These are phyloP conservation scores for Microbotryomycetes sp. DNA, from an alignment of 1,284 basidiomycete genomes.

Conservation along the genomic window DNA sequence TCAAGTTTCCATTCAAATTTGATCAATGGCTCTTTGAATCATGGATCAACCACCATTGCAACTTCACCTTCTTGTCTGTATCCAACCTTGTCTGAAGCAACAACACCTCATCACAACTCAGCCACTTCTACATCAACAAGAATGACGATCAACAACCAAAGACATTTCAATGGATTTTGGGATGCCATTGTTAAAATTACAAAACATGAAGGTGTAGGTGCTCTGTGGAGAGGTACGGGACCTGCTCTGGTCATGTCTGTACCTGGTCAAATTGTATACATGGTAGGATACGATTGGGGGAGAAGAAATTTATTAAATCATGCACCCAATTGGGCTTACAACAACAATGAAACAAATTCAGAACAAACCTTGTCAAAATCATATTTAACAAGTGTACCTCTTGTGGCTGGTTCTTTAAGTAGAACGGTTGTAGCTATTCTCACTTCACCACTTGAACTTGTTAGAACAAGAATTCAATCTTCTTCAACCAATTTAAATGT, in stretches of 20 bases:
- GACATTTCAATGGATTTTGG: slow-evolving; percentile 29
- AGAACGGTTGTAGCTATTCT: slow-evolving; percentile 72
- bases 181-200: slow-evolving; percentile 34
- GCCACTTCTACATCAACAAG: not conserved
- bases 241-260: slow-evolving; percentile 72
- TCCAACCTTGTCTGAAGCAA: not conserved
- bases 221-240: slow-evolving; percentile 37
- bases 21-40: slow-evolving; percentile 2
- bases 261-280: slow-evolving; percentile 87
- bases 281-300: slow-evolving; percentile 91
- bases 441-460: slow-evolving; percentile 83
- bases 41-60: slow-evolving; percentile 1
- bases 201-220: slow-evolving; percentile 30
- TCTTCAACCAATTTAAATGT: slow-evolving; percentile 2
- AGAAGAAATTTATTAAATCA: slow-evolving; percentile 45
- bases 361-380: slow-evolving; percentile 38
- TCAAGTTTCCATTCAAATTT: not conserved
- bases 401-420: slow-evolving; percentile 75
- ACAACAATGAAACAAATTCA: slow-evolving; percentile 52
- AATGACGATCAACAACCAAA: not conserved
- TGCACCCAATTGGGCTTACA: slow-evolving; percentile 17
- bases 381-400: slow-evolving; percentile 57
- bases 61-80: slow-evolving; percentile 2
- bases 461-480: slow-evolving; percentile 89
- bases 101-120: slow-evolving; percentile 3